Evolutionary conservation across 768 basidiomycete genomes (phyloP), one percentile per base, ranked within the genome.

Genomic region (Gloeostereum incarnatum): DNA sequence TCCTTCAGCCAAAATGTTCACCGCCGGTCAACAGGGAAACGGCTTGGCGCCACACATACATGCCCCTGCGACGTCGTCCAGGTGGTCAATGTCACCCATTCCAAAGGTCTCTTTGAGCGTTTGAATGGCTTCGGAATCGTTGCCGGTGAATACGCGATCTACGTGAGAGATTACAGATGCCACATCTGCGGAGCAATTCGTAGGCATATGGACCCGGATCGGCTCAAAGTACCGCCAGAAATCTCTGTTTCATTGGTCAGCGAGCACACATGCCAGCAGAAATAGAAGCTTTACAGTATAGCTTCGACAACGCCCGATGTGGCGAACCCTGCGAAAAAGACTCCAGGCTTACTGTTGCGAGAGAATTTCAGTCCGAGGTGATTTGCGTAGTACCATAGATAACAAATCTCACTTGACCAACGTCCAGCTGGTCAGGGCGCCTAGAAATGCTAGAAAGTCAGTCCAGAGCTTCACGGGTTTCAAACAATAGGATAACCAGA

Each of bases 101-200:
- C 69, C 69, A 45, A 63, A 73, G 5, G 52, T 33, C n/a, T 55
- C 53, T 47, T 70, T 64, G 24, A 73, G 42, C 27, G 38, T 42
- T 38, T 63, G 50, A 30, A 69, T 62, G 17, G 62, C 57, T 31
- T 41, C 38, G 2, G 47, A 38, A 31, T 60, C 48, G 1, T 59
- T 59, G 6, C 41, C 45, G 1, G 53, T 53, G 42, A 71, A 65
- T 14, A 66, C 62, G 20, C 52, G 21, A 41, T 75, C 73, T 37
- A 73, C 56, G 47, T 73, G 62, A 2, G 61, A 51, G 32, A 74
- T 58, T 9, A 71, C 70, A 7, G 62, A 63, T 45, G 71, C 54
- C 33, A 73, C 62, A 44, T 75, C 73, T 0, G 65, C 60, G 18
- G 69, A 69, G 54, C 73, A 75, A 49, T 75, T 75, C 48, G 38